Percentiles rank a stretch among this genome's conserved stretches.
Conservation (phyloP, 73 alveolate genomes). For the Paramecium sonneborni region DNA sequence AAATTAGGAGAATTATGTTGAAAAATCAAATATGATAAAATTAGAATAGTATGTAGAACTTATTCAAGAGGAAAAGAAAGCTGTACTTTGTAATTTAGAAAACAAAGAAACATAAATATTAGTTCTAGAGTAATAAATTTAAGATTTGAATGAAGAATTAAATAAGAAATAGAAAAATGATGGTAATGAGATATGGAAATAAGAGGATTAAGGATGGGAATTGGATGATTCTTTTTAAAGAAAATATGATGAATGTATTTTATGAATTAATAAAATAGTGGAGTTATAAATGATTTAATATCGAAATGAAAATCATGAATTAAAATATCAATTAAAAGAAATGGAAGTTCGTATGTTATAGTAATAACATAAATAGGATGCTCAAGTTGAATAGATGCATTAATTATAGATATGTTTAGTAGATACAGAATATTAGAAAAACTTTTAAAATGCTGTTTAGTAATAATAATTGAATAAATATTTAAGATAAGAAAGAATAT, state of each 20-base stretch:
- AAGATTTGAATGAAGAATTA: background rate
- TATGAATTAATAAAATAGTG: background rate
- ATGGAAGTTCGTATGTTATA: background rate
- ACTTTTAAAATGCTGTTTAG: slow-evolving; percentile 5
- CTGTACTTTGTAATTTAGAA: background rate
- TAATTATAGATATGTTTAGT: slow-evolving; percentile 13
- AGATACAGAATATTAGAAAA: background rate
- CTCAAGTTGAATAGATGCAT: slow-evolving; percentile 7
- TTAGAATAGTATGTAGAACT: background rate
- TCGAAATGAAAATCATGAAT: background rate
- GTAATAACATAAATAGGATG: background rate
- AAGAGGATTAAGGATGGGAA: slow-evolving; percentile 1
- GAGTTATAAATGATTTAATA: background rate
- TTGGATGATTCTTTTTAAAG: background rate
- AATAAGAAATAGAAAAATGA: background rate
- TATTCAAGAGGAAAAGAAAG: background rate
- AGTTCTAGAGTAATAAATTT: background rate
- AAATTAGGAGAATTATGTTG: background rate
- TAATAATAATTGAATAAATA: background rate
- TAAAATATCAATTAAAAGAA: background rate
- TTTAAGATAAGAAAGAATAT: background rate
- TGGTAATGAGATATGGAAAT: background rate
- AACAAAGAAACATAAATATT: background rate
- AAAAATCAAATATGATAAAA: background rate
- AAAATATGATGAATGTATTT: slow-evolving; percentile 19